Evolutionary conservation across 345 rosid genomes (phyloP), one percentile per base, ranked within the genome.

Genomic region (Eucalyptus polybractea): DNA sequence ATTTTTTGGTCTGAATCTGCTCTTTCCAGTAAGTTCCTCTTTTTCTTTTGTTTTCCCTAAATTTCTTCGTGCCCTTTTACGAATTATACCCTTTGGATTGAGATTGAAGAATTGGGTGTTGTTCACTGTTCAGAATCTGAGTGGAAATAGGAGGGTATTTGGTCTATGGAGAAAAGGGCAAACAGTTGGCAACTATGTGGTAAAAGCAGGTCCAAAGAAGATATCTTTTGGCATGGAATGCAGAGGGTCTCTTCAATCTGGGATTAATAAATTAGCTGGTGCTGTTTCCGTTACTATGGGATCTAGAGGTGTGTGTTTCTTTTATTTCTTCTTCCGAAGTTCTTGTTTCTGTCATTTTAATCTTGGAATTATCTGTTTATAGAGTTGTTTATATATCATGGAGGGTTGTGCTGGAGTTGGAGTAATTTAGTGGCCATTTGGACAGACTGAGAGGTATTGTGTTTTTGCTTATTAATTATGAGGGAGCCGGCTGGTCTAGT

Each of bases 211-310:
- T n/a, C 93, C 95, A 25, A 60, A 60, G 67, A 96, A 96, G 94
- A 94, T 96, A 88, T 91, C 92, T 37, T 94, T 91, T 54, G 98
- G 98, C 15, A 93, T 90, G 92, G 93, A 94, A 87, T 92, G 99
- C 91, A 94, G 96, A 89, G 94, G 93, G 51, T 94, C 94, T 29
- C 89, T 97, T 51, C 98, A 93, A 89, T 95, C 94, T 86, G 99
- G 98, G 60, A 96, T 97, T 44, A 97, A 97, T 92, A 96, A 96
- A 92, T 89, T 97, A 88, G 97, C 98, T 60, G 97, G 95, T 92
- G 97, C 98, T 90, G 98, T 97, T 89, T 95, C 99, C 90, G 92
- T 92, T 88, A 97, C 99, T 90, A 92, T 96, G 51, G 98, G 98
- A 2, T 98, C 98, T 45, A 92, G 92, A 94, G 97, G 96, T 95